A percentile compares a stretch with the other conserved stretches of the same genome.
phyloP scores from a whole-genome alignment of 2,329 filamentous ascomycete species.

The Peltaster fructicola region DNA sequence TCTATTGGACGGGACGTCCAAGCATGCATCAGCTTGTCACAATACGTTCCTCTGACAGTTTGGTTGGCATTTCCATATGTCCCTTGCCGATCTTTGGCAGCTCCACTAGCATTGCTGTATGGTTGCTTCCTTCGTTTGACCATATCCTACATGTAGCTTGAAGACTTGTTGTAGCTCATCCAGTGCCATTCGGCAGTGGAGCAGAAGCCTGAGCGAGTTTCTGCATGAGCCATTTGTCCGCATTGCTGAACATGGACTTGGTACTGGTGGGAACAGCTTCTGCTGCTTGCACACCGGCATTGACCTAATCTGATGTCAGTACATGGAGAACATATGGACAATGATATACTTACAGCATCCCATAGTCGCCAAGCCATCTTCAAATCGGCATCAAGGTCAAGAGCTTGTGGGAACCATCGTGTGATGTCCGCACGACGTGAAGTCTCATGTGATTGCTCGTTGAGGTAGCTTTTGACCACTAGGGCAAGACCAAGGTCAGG shows the following conservation, averaged over 20 bases:
- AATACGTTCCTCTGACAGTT: no score
- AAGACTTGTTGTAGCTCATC: no score
- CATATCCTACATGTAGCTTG: no score
- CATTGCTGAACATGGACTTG: slow-evolving; percentile 38
- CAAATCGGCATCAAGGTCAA: slow-evolving; percentile 40
- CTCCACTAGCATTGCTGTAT: no score
- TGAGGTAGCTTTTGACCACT: slow-evolving; percentile 62
- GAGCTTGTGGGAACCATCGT: slow-evolving; percentile 43
- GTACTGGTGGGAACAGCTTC: slow-evolving; percentile 26
- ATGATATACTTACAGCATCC: slow-evolving; percentile 38
- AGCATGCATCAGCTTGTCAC: no score
- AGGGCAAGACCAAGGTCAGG: slow-evolving; percentile 63
- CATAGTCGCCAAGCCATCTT: slow-evolving; percentile 44
- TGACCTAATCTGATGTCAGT: slow-evolving; percentile 26
- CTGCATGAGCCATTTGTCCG: slow-evolving; percentile 38
- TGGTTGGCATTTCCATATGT: no score
- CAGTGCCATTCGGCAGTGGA: no score
- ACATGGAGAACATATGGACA: slow-evolving; percentile 1
- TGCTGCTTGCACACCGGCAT: slow-evolving; percentile 38
- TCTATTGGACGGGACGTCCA: no score
- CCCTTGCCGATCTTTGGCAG: no score
- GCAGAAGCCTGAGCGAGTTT: slow-evolving; percentile 7
- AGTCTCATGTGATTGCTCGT: slow-evolving; percentile 43
- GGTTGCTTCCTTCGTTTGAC: no score
- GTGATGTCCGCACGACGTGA: slow-evolving; percentile 34